Evolutionary conservation across 495 filamentous ascomycete species (phyloP).

Genomic region (Penicilliopsis zonata): DNA sequence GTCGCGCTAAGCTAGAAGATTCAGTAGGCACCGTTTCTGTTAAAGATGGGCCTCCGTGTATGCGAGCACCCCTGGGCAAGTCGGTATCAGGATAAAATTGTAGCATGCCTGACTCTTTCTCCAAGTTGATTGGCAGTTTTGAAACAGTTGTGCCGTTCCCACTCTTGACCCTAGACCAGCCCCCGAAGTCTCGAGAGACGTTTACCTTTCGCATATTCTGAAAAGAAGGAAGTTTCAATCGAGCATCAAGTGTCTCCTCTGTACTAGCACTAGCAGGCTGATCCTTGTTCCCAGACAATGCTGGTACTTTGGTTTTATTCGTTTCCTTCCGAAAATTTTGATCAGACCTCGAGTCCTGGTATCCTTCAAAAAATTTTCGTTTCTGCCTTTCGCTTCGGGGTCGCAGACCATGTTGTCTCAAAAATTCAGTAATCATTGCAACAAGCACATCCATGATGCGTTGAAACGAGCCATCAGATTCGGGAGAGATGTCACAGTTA

Average conservation of each 20-base stretch:
- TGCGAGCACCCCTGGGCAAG: no score
- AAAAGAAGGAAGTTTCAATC: constrained; percentile 25
- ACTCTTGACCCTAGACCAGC: constrained; percentile 60
- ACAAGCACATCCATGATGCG: constrained; percentile 48
- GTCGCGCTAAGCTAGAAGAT: no score
- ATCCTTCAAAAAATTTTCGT: constrained; percentile 1
- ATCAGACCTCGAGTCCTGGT: not conserved
- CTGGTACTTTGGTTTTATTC: constrained; percentile 2
- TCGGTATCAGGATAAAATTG: no score
- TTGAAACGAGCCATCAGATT: constrained; percentile 34
- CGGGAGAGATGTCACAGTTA: constrained; percentile 15
- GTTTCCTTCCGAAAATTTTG: not conserved
- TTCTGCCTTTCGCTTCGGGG: constrained; percentile 25
- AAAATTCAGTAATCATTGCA: constrained; percentile 52
- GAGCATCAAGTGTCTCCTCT: constrained; percentile 15
- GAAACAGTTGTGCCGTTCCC: constrained; percentile 17
- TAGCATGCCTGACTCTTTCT: no score
- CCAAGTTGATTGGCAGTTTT: not conserved
- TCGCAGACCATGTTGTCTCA: constrained; percentile 53
- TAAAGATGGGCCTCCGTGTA: no score
- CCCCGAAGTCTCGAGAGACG: constrained; percentile 30
- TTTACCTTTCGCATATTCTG: constrained; percentile 6
- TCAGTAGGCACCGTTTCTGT: no score
- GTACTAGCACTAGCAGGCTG: constrained; percentile 3
- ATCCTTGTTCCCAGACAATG: constrained; percentile 1